phyloP scores from a whole-genome alignment of 2,329 filamentous ascomycete genomes.

The Xylaria sp. region DNA sequence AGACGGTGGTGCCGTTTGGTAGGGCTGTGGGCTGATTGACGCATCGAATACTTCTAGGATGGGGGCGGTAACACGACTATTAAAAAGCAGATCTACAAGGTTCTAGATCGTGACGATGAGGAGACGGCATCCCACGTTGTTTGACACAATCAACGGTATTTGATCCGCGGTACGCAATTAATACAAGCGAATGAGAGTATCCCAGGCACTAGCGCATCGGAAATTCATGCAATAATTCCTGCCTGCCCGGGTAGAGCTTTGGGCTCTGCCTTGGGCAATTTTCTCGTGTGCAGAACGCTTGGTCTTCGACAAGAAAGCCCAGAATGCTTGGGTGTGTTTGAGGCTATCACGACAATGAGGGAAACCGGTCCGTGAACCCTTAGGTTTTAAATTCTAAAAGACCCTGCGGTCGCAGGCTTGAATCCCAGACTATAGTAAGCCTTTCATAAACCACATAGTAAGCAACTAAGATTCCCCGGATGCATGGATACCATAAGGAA shows the following conservation, averaged over 20 bases:
- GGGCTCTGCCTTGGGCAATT: slow-evolving; percentile 5
- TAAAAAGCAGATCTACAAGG: slow-evolving; percentile 1
- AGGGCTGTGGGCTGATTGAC: background rate
- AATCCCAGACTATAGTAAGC: slow-evolving; percentile 29
- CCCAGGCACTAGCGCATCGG: background rate
- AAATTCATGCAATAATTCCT: slow-evolving; percentile 27
- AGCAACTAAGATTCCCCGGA: slow-evolving; percentile 23
- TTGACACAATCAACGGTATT: slow-evolving; percentile 3
- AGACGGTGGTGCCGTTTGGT: background rate
- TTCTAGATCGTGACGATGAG: slow-evolving; percentile 5
- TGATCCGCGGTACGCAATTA: slow-evolving; percentile 4
- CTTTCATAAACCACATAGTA: slow-evolving; percentile 12
- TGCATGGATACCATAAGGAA: slow-evolving; percentile 24
- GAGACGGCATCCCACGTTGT: background rate
- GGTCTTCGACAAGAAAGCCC: slow-evolving; percentile 4
- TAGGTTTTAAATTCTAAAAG: background rate
- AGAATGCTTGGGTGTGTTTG: slow-evolving; percentile 20
- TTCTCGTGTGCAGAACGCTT: background rate
- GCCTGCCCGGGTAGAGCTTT: slow-evolving; percentile 21
- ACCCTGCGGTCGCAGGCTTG: background rate
- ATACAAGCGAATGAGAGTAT: slow-evolving; percentile 12
- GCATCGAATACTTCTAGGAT: background rate
- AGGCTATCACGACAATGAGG: slow-evolving; percentile 18
- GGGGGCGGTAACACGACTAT: background rate
- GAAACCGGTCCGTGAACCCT: slow-evolving; percentile 18